Conservation (phyloP, 225 moss, liverwort and hornwort genomes). For the Takakia lepidozioides region DNA sequence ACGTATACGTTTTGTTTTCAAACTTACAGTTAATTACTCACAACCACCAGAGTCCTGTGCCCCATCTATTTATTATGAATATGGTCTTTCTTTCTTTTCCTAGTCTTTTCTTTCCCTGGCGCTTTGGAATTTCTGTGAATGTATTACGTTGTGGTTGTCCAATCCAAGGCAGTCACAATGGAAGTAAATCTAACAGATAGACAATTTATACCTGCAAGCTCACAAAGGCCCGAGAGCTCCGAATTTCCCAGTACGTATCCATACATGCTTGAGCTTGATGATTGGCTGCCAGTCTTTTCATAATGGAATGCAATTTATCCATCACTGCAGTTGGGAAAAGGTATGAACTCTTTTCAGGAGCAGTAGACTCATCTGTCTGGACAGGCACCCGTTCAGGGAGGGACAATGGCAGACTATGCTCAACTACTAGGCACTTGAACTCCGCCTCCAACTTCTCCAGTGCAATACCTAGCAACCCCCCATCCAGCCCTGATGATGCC, state of each 20-base stretch:
- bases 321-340: conserved; percentile 31
- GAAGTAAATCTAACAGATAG: neutral
- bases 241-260: conserved; percentile 52
- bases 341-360: neutral
- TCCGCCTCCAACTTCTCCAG: conserved; percentile 55
- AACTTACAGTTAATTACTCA: neutral
- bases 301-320: conserved; percentile 60
- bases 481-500: conserved; percentile 14
- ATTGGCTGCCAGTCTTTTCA: conserved; percentile 47
- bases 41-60: neutral
- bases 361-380: conserved; percentile 9
- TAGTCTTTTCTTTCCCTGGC: too few species aligned
- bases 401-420: conserved; percentile 48
- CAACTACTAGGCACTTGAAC: conserved; percentile 61
- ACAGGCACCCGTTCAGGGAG: conserved; percentile 43
- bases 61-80: neutral
- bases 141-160: too few species aligned
- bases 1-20: neutral
- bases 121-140: too few species aligned
- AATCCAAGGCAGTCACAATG: neutral
- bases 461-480: conserved; percentile 65
- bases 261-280: conserved; percentile 55
- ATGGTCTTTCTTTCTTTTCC: too few species aligned
- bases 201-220: conserved; percentile 39
- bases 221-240: conserved; percentile 37